Evolutionary conservation across 768 basidiomycete genomes (phyloP).

Genomic region (Lentinula sp.): DNA sequence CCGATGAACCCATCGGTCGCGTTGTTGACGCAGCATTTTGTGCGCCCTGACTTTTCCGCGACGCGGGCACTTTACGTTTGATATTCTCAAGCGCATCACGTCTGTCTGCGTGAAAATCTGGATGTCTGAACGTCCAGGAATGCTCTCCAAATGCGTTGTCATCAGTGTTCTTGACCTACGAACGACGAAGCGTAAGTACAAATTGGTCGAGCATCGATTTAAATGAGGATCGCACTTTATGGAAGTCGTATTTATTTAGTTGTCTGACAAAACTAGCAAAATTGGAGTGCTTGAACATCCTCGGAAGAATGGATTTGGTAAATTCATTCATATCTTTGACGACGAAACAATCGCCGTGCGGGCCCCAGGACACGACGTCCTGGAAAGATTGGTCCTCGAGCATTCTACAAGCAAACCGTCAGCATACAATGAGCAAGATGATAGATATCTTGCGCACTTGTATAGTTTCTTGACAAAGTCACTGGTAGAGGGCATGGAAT

Average conservation of each 20-base stretch:
- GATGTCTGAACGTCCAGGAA: conserved; percentile 58
- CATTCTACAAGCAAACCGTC: conserved; percentile 39
- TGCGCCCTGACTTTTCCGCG: conserved; percentile 40
- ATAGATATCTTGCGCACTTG: conserved; percentile 49
- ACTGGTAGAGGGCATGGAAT: conserved; percentile 79
- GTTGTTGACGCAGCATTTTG: conserved; percentile 19
- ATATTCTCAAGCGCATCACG: conserved; percentile 53
- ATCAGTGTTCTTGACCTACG: conserved; percentile 75
- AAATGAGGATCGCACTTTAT: conserved; percentile 53
- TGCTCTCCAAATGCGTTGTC: conserved; percentile 67
- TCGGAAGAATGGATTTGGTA: conserved; percentile 83
- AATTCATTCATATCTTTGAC: conserved; percentile 98
- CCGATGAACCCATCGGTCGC: conserved; percentile 1
- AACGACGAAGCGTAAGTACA: conserved; percentile 9
- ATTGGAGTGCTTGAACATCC: conserved; percentile 94
- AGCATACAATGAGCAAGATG: neutral
- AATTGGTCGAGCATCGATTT: neutral
- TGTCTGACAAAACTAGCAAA: conserved; percentile 91
- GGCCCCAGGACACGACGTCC: conserved; percentile 55
- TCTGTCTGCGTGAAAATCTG: conserved; percentile 50
- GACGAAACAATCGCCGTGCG: conserved; percentile 82
- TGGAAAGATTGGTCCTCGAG: conserved; percentile 52
- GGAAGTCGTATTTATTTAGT: conserved; percentile 95
- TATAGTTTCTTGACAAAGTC: conserved; percentile 95
- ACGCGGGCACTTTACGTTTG: conserved; percentile 53